Evolutionary conservation across 495 filamentous ascomycete species (phyloP).

Genomic region (Penicillium cinerascens): DNA sequence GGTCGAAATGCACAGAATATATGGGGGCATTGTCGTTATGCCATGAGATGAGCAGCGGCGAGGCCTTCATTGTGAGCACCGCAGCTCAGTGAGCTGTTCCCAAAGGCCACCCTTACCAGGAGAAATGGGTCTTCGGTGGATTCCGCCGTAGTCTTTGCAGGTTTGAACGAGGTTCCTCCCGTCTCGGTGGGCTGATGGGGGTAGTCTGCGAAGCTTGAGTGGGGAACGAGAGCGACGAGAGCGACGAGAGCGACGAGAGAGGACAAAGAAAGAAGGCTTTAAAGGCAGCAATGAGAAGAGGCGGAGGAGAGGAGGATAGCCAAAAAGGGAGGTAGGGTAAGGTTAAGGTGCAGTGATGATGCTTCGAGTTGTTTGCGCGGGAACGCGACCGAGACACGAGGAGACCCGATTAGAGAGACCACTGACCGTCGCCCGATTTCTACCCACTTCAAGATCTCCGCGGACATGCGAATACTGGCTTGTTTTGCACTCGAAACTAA

Average conservation of each 20-base stretch:
- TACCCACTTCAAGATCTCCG: not conserved
- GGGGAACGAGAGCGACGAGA: not conserved
- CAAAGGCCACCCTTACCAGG: conserved; percentile 3
- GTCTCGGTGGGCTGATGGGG: conserved; percentile 3
- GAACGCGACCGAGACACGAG: conserved; percentile 24
- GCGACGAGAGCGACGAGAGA: not conserved
- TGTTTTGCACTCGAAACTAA: not conserved
- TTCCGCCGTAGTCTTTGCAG: conserved; percentile 4
- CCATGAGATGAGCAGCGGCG: conserved; percentile 91
- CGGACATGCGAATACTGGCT: no score
- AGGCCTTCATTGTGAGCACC: conserved; percentile 73
- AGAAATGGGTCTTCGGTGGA: not conserved
- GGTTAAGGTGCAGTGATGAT: conserved; percentile 19
- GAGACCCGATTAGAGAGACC: conserved; percentile 21
- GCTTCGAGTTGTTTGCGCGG: conserved; percentile 34
- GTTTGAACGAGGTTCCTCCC: conserved; percentile 10
- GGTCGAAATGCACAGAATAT: conserved; percentile 94
- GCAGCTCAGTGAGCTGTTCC: conserved; percentile 26
- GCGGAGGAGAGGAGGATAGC: not conserved
- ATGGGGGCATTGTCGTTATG: conserved; percentile 93
- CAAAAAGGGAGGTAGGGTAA: not conserved
- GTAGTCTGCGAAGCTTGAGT: not conserved
- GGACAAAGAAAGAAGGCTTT: not conserved
- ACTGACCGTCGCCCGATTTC: conserved; percentile 2
- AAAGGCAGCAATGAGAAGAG: not conserved